These are phyloP conservation scores for Adansonia gregorii DNA, from an alignment of 441 rosid species.

Conservation along the genomic window DNA sequence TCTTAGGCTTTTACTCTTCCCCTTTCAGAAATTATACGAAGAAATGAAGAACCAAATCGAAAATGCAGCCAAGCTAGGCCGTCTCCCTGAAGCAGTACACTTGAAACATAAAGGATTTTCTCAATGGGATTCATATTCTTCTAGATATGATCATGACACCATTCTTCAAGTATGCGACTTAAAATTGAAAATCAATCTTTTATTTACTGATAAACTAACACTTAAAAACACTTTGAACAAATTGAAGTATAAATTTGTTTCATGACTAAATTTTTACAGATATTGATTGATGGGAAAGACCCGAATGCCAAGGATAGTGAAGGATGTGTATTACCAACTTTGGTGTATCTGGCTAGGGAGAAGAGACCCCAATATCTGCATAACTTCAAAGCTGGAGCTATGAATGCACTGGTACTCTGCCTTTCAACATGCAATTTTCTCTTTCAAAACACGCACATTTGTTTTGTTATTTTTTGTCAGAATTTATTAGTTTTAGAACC, in stretches of 20 bases:
- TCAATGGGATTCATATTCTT: constrained; percentile 56
- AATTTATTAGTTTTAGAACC: not conserved
- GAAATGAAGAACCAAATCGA: constrained; percentile 60
- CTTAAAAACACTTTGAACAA: not conserved
- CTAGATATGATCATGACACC: constrained; percentile 56
- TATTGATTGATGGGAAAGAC: constrained; percentile 57
- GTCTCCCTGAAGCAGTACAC: constrained; percentile 45
- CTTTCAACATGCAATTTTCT: not conserved
- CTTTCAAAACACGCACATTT: not conserved
- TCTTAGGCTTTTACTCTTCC: not conserved
- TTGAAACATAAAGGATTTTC: constrained; percentile 51
- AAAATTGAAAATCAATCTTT: not conserved
- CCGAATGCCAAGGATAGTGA: constrained; percentile 32
- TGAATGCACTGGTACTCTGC: constrained; percentile 67
- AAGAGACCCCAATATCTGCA: constrained; percentile 67
- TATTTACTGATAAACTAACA: not conserved
- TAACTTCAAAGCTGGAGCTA: constrained; percentile 84
- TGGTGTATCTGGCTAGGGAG: constrained; percentile 75
- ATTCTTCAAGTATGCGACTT: constrained; percentile 58
- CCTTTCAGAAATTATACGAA: constrained; percentile 50
- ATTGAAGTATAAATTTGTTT: not conserved
- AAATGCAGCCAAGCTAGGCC: constrained; percentile 37
- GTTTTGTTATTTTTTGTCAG: not conserved
- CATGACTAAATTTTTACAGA: constrained; percentile 35
- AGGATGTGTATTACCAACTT: constrained; percentile 55